Evolutionary conservation across 2,329 filamentous ascomycete species (phyloP).

Genomic region (Rachicladosporium sp.): DNA sequence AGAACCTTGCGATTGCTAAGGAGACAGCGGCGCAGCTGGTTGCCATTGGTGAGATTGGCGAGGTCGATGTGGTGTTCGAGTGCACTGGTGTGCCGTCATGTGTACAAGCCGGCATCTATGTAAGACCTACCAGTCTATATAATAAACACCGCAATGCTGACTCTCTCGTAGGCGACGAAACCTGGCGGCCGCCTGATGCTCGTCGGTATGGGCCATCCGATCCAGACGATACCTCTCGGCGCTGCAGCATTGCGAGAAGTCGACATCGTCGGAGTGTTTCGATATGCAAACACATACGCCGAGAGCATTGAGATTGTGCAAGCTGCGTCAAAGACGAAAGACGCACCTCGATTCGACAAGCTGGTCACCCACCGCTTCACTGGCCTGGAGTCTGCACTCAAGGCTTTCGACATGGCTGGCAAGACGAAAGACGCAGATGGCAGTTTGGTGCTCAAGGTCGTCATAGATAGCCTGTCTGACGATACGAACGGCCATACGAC

Average conservation of each 20-base stretch:
- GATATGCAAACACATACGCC: conserved; percentile 64
- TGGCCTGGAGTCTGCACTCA: conserved; percentile 48
- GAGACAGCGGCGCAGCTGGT: conserved; percentile 34
- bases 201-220: conserved; percentile 67
- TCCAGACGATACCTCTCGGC: conserved; percentile 62
- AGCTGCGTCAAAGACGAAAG: conserved; percentile 29
- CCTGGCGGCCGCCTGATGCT: conserved; percentile 61
- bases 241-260: conserved; percentile 63
- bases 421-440: conserved; percentile 56
- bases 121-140: conserved; percentile 17
- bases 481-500: too few species aligned
- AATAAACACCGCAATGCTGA: too few species aligned
- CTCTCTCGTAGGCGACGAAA: conserved; percentile 6
- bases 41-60: conserved; percentile 30
- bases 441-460: conserved; percentile 60
- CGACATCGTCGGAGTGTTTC: conserved; percentile 66
- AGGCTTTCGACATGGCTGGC: conserved; percentile 58
- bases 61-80: conserved; percentile 61
- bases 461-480: conserved; percentile 31
- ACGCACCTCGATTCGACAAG: conserved; percentile 52
- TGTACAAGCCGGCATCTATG: conserved; percentile 63
- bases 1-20: conserved; percentile 40
- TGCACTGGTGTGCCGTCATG: conserved; percentile 66
- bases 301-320: conserved; percentile 51
- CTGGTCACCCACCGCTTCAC: conserved; percentile 64